Evolutionary conservation across 2,329 filamentous ascomycete species (phyloP), one percentile per base, ranked within the genome.

Genomic region (Fusarium sp.): DNA sequence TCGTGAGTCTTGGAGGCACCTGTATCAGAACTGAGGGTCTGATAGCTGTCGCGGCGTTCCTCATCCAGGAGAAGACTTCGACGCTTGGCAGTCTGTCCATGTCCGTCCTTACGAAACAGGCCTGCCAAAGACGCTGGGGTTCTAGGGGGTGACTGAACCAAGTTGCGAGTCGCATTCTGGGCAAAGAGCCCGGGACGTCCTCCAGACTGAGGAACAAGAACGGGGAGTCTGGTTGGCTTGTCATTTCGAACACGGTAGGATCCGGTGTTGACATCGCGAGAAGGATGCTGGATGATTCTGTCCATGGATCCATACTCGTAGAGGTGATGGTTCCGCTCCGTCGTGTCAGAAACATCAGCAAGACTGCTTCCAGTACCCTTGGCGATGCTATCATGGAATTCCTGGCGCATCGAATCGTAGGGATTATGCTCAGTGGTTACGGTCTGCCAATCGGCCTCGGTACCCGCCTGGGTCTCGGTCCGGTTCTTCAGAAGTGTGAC

Each of bases 271-370:
- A 29, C 59, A 33, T 49, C 66, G 12, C 64, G 67, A 22, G 64
- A 59, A 27, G 77, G 79, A 35, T 80, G 78, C 24, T 77, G 76
- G 55, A 80, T 75, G 29, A 81, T 79, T 58, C 65, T 75, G 10
- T 80, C 78, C 12, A 67, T 71, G 6, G 78, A 77, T 6, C 62
- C 72, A 40, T 77, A 71, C 14, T 79, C 71, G 35, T 71, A 68
- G 17, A 64, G 74, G 24, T 71, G 60, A 4, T 68, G 62, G 6
- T 73, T 70, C 31, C 66, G 76, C 24, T 71, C 66, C 12, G 66
- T 67, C 10, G 70, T 69, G 49, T 87, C 85, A 1, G 85, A 86
- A 8, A 83, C 80, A 66, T 87, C 82, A 3, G 85, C 85, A 24
- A 87, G 71, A 64, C 85, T 87, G 70, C 83, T 86, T 11, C 85